Conservation (phyloP, 306 rosid species). For the Quercus suber region DNA sequence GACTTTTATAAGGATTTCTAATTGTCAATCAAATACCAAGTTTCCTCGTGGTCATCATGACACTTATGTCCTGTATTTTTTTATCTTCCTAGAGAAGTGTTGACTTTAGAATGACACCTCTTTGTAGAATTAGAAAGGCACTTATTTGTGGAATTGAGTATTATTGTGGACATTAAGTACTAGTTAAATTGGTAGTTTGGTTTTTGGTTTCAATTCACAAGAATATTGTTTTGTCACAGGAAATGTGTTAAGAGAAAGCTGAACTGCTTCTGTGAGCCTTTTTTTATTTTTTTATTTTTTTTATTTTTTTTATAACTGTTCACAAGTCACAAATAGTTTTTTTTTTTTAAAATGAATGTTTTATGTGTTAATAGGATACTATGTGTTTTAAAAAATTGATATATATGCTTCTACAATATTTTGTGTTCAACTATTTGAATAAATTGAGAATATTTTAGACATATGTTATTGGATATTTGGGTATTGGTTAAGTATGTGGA, state of each 20-base stretch:
- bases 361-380: too few species aligned
- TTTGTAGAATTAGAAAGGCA: slow-evolving; percentile 32
- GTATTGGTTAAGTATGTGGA: too few species aligned
- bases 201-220: slow-evolving; percentile 43
- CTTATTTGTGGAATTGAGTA: slow-evolving; percentile 20
- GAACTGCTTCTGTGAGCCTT: slow-evolving; percentile 31
- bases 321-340: neutral
- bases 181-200: slow-evolving; percentile 37
- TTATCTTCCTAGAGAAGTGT: slow-evolving; percentile 14
- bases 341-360: too few species aligned
- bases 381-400: too few species aligned
- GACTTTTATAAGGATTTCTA: neutral
- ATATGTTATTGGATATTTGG: too few species aligned
- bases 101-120: slow-evolving; percentile 17
- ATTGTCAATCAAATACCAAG: neutral
- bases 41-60: slow-evolving; percentile 24
- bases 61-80: slow-evolving; percentile 17
- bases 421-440: too few species aligned
- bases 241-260: slow-evolving; percentile 24
- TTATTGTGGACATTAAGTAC: too few species aligned
- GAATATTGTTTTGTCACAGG: slow-evolving; percentile 44
- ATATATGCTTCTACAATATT: too few species aligned
- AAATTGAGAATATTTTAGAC: too few species aligned
- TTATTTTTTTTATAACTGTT: too few species aligned
- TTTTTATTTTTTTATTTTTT: too few species aligned